phyloP scores from a whole-genome alignment of 768 basidiomycete genomes.

The Podaxis rugospora region DNA sequence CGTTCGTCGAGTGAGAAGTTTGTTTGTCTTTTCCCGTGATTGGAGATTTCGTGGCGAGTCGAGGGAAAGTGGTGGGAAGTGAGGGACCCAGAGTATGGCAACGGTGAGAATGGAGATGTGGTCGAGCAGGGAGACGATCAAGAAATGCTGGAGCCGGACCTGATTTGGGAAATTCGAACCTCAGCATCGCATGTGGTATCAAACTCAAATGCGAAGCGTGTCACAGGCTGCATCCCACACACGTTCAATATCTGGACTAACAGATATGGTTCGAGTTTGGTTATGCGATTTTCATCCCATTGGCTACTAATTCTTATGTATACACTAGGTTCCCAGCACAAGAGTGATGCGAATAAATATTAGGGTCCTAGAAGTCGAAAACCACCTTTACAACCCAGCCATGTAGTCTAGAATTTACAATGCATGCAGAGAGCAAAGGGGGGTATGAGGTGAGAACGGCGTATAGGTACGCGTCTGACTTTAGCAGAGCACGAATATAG shows the following conservation, averaged over 20 bases:
- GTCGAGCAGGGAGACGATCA: not conserved
- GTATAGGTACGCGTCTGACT: not conserved
- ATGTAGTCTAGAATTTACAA: not conserved
- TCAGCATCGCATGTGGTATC: not conserved
- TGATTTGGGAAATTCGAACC: not conserved
- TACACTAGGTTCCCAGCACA: not conserved
- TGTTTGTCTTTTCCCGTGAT: no score
- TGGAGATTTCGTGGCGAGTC: no score
- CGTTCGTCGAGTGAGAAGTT: no score
- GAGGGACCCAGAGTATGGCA: not conserved
- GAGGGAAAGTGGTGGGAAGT: not conserved
- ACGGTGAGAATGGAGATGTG: not conserved
- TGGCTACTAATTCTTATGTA: not conserved
- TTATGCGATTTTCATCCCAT: not conserved
- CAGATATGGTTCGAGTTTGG: not conserved
- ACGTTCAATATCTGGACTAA: not conserved
- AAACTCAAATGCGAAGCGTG: not conserved
- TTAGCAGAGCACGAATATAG: not conserved
- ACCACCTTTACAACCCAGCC: not conserved
- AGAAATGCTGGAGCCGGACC: not conserved
- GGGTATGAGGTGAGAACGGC: not conserved
- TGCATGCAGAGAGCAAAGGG: not conserved
- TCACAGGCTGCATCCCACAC: not conserved
- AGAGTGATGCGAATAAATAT: not conserved
- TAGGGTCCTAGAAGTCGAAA: not conserved